These are phyloP conservation scores for Lentinula raphanica DNA, from an alignment of 768 basidiomycete species.

Conservation along the genomic window DNA sequence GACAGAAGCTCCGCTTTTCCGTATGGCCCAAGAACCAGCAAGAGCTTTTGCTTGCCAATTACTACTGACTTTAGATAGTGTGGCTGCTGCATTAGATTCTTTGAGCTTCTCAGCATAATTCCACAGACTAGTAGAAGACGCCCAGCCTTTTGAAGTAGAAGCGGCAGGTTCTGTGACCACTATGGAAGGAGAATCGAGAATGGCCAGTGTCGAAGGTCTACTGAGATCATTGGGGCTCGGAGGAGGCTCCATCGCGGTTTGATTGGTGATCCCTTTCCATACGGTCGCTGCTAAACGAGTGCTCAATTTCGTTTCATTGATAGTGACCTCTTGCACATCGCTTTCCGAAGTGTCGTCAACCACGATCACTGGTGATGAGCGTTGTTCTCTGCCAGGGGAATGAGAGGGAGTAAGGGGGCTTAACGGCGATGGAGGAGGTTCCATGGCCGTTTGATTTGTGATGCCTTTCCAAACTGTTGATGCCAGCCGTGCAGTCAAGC, in stretches of 20 bases:
- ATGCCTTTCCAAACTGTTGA: constrained; percentile 72
- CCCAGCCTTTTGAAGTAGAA: constrained; percentile 11
- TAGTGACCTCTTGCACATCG: not conserved
- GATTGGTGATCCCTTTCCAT: constrained; percentile 10
- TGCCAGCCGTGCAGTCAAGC: constrained; percentile 50
- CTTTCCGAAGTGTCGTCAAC: not conserved
- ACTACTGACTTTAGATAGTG: constrained; percentile 66
- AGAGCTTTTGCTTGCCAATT: constrained; percentile 71
- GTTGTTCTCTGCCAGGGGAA: constrained; percentile 14
- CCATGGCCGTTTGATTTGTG: constrained; percentile 72
- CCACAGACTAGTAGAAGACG: constrained; percentile 45
- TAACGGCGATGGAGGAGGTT: constrained; percentile 41
- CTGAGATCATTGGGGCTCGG: constrained; percentile 1
- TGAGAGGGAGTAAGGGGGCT: constrained; percentile 28
- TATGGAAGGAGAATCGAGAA: constrained; percentile 14
- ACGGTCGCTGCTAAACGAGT: not conserved
- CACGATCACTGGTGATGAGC: constrained; percentile 14
- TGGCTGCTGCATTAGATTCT: constrained; percentile 67
- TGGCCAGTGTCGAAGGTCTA: constrained; percentile 13
- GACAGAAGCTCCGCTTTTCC: not conserved
- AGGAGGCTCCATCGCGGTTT: constrained; percentile 11
- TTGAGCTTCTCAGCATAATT: constrained; percentile 68
- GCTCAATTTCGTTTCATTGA: not conserved
- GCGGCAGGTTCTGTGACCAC: constrained; percentile 6
- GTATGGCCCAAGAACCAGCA: constrained; percentile 34